Conservation (phyloP, 768 basidiomycete genomes). For the Boletellus sp. region DNA sequence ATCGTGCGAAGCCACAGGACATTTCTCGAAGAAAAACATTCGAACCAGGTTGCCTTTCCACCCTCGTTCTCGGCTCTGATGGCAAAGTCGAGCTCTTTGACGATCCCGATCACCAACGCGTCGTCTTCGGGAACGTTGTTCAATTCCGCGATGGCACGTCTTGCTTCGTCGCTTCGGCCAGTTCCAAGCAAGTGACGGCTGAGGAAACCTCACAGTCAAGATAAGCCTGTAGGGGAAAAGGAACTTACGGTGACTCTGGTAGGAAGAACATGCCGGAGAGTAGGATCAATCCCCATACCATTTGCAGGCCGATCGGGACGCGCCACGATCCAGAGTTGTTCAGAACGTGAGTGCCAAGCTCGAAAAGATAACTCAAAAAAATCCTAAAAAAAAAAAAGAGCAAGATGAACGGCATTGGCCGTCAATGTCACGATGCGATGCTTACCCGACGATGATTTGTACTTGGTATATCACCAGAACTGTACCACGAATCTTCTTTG, state of each 20-base stretch:
- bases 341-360: conserved; percentile 60
- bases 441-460: conserved; percentile 69
- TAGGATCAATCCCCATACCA: conserved; percentile 64
- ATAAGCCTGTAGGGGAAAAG: not conserved
- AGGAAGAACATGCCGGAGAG: conserved; percentile 71
- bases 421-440: not conserved
- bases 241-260: conserved; percentile 74
- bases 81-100: conserved; percentile 63
- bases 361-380: conserved; percentile 68
- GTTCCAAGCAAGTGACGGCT: conserved; percentile 70
- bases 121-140: conserved; percentile 63
- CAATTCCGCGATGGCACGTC: conserved; percentile 58
- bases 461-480: conserved; percentile 73
- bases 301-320: conserved; percentile 70
- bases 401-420: not conserved
- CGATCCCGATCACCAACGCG: conserved; percentile 50
- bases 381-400: conserved; percentile 38
- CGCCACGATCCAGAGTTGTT: conserved; percentile 65
- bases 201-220: not conserved
- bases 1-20: conserved; percentile 67
- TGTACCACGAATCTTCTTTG: conserved; percentile 69
- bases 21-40: conserved; percentile 71
- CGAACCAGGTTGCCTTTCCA: conserved; percentile 73
- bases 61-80: conserved; percentile 75
- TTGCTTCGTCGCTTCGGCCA: conserved; percentile 51